Evolutionary conservation across 2,329 filamentous ascomycete genomes (phyloP), one percentile per base, ranked within the genome.

Genomic region (Mycocentrospora acerina): DNA sequence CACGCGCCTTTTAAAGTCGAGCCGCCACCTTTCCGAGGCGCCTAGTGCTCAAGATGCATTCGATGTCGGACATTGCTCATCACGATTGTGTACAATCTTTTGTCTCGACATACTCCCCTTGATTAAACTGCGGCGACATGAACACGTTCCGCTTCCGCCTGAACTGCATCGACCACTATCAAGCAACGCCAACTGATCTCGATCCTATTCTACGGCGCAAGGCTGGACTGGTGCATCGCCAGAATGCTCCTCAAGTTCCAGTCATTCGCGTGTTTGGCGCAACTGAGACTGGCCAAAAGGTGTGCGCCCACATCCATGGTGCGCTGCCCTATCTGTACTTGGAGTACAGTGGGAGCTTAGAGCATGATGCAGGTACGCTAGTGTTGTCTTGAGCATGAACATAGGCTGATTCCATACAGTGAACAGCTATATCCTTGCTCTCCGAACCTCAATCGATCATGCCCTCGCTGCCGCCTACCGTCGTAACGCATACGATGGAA

Each of bases 121-220:
- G 28, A 35, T 26, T 35, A 28, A 32, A 32, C 37, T 18, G 35
- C 53, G 44, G 47, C 54, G 51, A 55, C 58, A 83, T 83, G 85
- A 85, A 89, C 59, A 75, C 80, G 54, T 97, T 98, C 71, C 86
- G 88, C 56, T 83, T 98, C 64, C 86, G 90, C 57, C 75, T 98
- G 62, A 96, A 98, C 67, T 95, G 89, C 73, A 85, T 98, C 71
- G 93, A 98, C 70, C 85, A 93, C 67, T 98, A 97, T 67, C 90
- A 95, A 71, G 81, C 84, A 27, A 76, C 76, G 9, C 86, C 90
- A 13, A 87, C 89, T 34, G 77, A 78, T 52, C 85, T 93, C 65
- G 90, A 97, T 68, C 89, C 90, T 48, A 78, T 81, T 46, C 76
- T 96, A 50, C 81, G 85, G 46, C 82, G 81, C 53, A 79, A 81